phyloP scores from a whole-genome alignment of 495 filamentous ascomycete species.

The Xylaria intraflava region DNA sequence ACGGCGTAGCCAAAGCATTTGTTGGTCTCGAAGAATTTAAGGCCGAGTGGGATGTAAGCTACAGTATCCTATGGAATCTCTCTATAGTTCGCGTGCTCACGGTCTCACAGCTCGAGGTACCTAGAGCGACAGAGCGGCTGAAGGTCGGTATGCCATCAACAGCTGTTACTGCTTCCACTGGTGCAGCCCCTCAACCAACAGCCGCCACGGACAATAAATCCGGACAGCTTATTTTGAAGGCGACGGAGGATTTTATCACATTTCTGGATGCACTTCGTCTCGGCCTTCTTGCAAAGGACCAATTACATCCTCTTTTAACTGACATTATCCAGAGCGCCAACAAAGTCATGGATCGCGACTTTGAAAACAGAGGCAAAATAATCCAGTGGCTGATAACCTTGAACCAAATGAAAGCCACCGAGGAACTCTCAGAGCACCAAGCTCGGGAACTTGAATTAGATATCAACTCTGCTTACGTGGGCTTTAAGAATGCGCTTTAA shows the following conservation, averaged over 20 bases:
- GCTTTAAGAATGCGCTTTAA: constrained; percentile 62
- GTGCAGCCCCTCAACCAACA: constrained; percentile 34
- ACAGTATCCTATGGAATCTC: background rate
- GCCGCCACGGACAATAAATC: constrained; percentile 52
- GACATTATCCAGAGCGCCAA: constrained; percentile 96
- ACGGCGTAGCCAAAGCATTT: constrained; percentile 75
- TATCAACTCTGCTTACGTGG: constrained; percentile 84
- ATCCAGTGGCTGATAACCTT: constrained; percentile 96
- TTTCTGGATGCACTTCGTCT: constrained; percentile 90
- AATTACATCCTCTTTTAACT: constrained; percentile 84
- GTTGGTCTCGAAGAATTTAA: constrained; percentile 92
- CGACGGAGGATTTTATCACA: constrained; percentile 97
- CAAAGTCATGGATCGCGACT: constrained; percentile 88
- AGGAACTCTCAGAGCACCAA: constrained; percentile 83
- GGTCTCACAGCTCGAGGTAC: constrained; percentile 72
- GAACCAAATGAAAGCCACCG: constrained; percentile 94
- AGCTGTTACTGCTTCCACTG: constrained; percentile 49
- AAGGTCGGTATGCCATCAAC: constrained; percentile 75
- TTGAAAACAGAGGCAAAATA: constrained; percentile 91
- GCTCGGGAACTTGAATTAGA: constrained; percentile 80
- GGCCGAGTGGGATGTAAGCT: constrained; percentile 75
- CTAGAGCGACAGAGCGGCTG: constrained; percentile 85
- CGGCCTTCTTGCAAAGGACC: constrained; percentile 86
- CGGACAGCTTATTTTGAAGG: constrained; percentile 70
- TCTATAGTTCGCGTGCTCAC: constrained; percentile 7